Conservation (phyloP, 2,329 filamentous ascomycete species). For the Apiospora pterosperma region DNA sequence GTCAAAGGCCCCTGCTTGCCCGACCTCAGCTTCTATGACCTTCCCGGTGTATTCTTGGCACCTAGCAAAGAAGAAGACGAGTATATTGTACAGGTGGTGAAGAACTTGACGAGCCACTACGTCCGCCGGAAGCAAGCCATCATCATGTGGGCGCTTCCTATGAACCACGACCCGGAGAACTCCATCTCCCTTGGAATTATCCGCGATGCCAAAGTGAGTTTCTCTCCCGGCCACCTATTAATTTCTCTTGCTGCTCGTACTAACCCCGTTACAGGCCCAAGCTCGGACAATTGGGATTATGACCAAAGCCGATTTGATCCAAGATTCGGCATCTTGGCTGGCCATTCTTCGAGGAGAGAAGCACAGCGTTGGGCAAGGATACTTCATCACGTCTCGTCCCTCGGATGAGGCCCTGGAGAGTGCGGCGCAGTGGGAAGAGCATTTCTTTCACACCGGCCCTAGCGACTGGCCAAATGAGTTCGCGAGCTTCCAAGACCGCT, state of each 20-base stretch:
- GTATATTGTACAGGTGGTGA: conserved; percentile 69
- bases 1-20: conserved; percentile 70
- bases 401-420: conserved; percentile 46
- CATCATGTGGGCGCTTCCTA: conserved; percentile 72
- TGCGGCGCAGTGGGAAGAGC: conserved; percentile 49
- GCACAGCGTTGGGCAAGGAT: conserved; percentile 68
- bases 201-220: conserved; percentile 46
- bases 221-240: neutral
- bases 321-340: conserved; percentile 54
- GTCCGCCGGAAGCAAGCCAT: conserved; percentile 67
- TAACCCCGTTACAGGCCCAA: conserved; percentile 19
- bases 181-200: conserved; percentile 69
- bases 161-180: conserved; percentile 75
- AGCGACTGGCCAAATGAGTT: conserved; percentile 48
- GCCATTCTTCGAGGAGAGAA: conserved; percentile 59
- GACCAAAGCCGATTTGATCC: conserved; percentile 77
- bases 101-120: conserved; percentile 67
- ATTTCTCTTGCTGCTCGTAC: accelerated
- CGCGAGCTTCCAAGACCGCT: conserved; percentile 42
- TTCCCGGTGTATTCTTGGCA: conserved; percentile 78
- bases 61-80: conserved; percentile 60
- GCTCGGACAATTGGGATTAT: conserved; percentile 69
- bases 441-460: conserved; percentile 43
- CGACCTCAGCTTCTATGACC: conserved; percentile 77
- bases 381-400: conserved; percentile 74